Evolutionary conservation across 1,284 basidiomycete genomes (phyloP).

Genomic region (Phaffia rhodozyma): DNA sequence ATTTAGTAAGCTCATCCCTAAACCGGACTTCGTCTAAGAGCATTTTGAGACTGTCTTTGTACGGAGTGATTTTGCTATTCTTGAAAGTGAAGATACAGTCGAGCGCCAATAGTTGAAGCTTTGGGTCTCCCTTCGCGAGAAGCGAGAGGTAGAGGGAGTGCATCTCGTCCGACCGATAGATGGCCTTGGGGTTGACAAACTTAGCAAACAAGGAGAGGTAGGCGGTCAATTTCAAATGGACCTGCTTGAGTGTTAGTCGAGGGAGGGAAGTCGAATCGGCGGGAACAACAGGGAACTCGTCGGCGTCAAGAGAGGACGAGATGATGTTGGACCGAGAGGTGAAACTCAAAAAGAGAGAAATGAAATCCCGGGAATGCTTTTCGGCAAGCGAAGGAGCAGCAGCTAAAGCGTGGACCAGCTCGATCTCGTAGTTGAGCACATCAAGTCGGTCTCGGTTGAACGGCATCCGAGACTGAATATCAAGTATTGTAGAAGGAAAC

Average conservation of each 20-base stretch:
- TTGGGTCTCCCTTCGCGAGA: constrained; percentile 74
- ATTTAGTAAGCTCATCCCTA: constrained; percentile 69
- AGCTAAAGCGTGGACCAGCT: constrained; percentile 58
- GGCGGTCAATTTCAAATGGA: constrained; percentile 43
- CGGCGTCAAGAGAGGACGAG: constrained; percentile 18
- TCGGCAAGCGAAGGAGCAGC: constrained; percentile 60
- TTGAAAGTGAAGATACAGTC: constrained; percentile 79
- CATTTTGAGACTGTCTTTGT: constrained; percentile 54
- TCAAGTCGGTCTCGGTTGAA: constrained; percentile 57
- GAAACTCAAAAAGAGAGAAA: constrained; percentile 57
- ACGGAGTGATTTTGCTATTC: constrained; percentile 50
- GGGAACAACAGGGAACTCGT: constrained; percentile 17
- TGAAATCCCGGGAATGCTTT: constrained; percentile 66
- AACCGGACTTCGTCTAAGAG: constrained; percentile 78
- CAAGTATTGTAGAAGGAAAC: not conserved
- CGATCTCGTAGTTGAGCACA: constrained; percentile 58
- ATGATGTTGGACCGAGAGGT: not conserved
- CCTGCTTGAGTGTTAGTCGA: constrained; percentile 32
- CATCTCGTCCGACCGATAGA: constrained; percentile 58
- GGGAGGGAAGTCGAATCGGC: constrained; percentile 9
- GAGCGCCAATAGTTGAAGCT: constrained; percentile 64
- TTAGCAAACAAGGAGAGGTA: constrained; percentile 83
- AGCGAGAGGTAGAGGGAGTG: constrained; percentile 56
- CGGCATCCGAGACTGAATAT: constrained; percentile 41
- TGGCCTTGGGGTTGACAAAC: constrained; percentile 79